Evolutionary conservation across 1,284 basidiomycete species (phyloP), one percentile per base, ranked within the genome.

Genomic region (Tylopilus orsonianus): DNA sequence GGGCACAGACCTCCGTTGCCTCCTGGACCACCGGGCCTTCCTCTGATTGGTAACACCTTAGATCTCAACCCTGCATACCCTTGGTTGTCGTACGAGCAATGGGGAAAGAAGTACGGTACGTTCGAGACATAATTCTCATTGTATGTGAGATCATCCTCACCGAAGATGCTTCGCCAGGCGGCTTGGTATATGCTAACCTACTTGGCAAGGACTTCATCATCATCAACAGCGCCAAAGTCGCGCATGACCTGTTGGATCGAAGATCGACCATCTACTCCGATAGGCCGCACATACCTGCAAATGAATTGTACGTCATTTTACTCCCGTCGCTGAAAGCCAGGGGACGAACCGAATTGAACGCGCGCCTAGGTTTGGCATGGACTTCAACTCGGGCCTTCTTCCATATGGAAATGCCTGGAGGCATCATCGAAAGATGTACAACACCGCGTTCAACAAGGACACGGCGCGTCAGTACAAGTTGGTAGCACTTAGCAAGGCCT

Each of bases 241-340:
- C 68, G 1, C 62, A 61, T 5, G 75, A 73, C 24, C 48, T 78
- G 12, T 53, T 77, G 35, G 71, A 76, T 10, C 70, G 61, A 42
- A 66, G 75, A 14, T 70, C 72, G 1, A 34, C 56, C 1, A 65
- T 67, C n/a, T 78, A 77, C 55, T 75, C 72, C 1, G 68, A 69
- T 44, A 64, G 77, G n/a, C 71, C 73, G 2, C 18, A 55, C 34
- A 38, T 64, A 30, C 50, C 49, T 2, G 54, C 55, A 7, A 66
- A 49, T 34, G 10, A 60, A 41, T n/a, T 48, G 66, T 61, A 16
- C 8, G 60, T 52, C 8, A 8, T 27, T 30, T 37, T 30, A 23
- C 0, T 19, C 22, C 16, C 1, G 10, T 37, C 10, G 6, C 18
- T 36, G 36, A 32, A 19, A 26, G 16, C 35, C 3, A 14, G n/a